Percentiles rank a stretch among this genome's conserved stretches.
phyloP scores from a whole-genome alignment of 805 yeast genomes.

The Teunomyces aglyptinius region DNA sequence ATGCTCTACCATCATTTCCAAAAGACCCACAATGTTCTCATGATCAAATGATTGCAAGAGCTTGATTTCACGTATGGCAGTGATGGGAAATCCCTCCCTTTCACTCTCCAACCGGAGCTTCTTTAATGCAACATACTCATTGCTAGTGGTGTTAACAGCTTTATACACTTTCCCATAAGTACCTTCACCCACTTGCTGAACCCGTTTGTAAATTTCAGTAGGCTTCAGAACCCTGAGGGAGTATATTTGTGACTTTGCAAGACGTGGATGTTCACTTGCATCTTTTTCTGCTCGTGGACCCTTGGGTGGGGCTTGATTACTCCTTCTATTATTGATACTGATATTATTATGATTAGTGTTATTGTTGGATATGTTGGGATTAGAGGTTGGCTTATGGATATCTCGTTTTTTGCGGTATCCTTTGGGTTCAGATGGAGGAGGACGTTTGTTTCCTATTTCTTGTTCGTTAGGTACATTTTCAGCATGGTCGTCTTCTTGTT shows the following conservation, averaged over 20 bases:
- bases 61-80: constrained; percentile 90
- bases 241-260: constrained; percentile 26
- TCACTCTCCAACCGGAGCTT: constrained; percentile 80
- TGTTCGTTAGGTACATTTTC: background rate
- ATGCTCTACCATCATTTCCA: constrained; percentile 86
- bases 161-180: constrained; percentile 96
- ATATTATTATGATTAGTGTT: background rate
- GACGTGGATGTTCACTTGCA: background rate
- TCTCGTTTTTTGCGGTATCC: constrained; percentile 10
- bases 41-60: constrained; percentile 81
- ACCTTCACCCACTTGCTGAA: constrained; percentile 96
- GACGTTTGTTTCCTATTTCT: constrained; percentile 8
- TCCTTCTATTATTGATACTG: background rate
- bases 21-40: constrained; percentile 72
- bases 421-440: constrained; percentile 11
- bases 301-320: background rate
- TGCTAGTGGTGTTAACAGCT: constrained; percentile 69
- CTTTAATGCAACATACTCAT: constrained; percentile 80
- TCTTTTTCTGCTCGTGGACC: background rate
- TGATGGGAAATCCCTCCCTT: constrained; percentile 93
- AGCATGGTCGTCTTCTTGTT: background rate
- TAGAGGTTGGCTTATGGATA: background rate
- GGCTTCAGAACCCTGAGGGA: constrained; percentile 26
- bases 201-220: constrained; percentile 57
- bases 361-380: background rate